phyloP scores from a whole-genome alignment of 352 stramenopile species.

The Globisporangium cederbergense region DNA sequence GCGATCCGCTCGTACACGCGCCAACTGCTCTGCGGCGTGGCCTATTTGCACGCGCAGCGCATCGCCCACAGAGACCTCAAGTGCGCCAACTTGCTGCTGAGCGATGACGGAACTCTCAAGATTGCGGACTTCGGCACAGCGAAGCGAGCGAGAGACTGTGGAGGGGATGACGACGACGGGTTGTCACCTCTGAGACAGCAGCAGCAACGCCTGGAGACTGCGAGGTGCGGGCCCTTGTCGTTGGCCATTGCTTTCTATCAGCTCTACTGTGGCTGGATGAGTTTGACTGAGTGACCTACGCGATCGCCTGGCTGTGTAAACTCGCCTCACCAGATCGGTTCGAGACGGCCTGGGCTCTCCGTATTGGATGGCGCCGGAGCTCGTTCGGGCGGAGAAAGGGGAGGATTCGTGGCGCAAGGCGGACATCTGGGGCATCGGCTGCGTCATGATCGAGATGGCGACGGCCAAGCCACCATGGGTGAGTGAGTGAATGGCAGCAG shows the following conservation, averaged over 20 bases:
- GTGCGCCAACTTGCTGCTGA: constrained; percentile 81
- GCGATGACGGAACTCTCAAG: constrained; percentile 60
- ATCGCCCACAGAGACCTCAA: constrained; percentile 88
- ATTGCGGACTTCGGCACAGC: constrained; percentile 87
- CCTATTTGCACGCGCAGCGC: constrained; percentile 64
- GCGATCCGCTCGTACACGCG: constrained; percentile 53
- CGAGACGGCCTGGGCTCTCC: constrained; percentile 83
- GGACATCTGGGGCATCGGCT: constrained; percentile 90
- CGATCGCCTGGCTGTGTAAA: background rate
- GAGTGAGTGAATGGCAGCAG: background rate
- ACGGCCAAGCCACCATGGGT: constrained; percentile 87
- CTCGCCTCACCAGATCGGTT: constrained; percentile 37
- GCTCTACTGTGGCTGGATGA: too few species aligned
- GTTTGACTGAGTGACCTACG: background rate
- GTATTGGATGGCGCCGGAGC: constrained; percentile 96
- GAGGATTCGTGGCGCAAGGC: constrained; percentile 80
- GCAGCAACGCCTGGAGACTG: constrained; percentile 11
- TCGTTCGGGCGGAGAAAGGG: constrained; percentile 83
- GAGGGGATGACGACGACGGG: constrained; percentile 12
- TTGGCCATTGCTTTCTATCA: too few species aligned
- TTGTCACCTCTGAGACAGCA: background rate
- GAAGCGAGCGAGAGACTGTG: constrained; percentile 27
- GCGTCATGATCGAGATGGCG: constrained; percentile 87
- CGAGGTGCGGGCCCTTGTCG: constrained; percentile 4
- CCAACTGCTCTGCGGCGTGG: constrained; percentile 59